Percentiles rank a stretch among this genome's conserved stretches.
These are phyloP conservation scores for Porphyridium purpureum DNA, from an alignment of 23 red algal genomes.

Conservation along the genomic window DNA sequence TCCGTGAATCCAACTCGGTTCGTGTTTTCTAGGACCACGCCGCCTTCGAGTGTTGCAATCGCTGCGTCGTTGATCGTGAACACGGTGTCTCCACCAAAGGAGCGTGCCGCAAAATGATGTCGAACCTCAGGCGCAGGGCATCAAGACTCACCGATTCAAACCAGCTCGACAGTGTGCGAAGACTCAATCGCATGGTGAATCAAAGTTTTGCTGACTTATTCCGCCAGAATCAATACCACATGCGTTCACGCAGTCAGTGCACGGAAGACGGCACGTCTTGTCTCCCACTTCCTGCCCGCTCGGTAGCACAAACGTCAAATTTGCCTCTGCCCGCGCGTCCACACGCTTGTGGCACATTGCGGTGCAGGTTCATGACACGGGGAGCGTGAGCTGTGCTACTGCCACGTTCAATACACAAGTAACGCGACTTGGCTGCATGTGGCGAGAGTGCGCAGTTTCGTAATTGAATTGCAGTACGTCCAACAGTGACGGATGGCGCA, in stretches of 20 bases:
- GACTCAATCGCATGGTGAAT: background rate
- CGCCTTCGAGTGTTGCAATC: background rate
- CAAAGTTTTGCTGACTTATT: background rate
- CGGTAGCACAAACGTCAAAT: constrained; percentile 1
- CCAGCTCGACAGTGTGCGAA: background rate
- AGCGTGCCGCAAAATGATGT: constrained; percentile 3
- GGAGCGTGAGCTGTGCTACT: constrained; percentile 7
- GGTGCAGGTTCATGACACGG: constrained; percentile 2
- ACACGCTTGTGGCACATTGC: constrained; percentile 2
- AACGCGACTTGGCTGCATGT: background rate
- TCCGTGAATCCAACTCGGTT: constrained; percentile 2
- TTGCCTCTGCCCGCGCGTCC: constrained; percentile 2
- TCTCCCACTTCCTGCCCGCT: constrained; percentile 3
- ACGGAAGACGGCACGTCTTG: background rate
- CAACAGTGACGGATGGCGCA: constrained; percentile 7
- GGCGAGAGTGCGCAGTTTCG: background rate
- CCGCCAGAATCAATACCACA: background rate
- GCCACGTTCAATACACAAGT: background rate
- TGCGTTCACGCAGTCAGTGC: background rate
- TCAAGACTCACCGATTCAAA: background rate
- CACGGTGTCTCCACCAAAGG: constrained; percentile 1
- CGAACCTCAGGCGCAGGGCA: background rate
- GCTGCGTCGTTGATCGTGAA: background rate
- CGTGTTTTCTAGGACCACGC: constrained; percentile 3
- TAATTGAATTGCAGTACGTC: constrained; percentile 1